Conservation (phyloP, 202 grass and related monocot species). For the Panicum hallii region DNA sequence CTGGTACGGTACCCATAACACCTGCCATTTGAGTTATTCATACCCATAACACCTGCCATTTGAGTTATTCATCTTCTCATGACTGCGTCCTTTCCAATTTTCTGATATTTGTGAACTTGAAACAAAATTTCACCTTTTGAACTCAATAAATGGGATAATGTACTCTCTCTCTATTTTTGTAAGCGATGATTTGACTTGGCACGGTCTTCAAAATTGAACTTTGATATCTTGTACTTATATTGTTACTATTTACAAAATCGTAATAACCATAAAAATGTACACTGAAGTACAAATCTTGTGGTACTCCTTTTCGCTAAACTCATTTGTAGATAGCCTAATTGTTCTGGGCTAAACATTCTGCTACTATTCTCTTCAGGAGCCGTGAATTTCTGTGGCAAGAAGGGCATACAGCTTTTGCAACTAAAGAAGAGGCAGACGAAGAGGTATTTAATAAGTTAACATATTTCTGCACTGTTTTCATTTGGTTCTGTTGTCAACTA, state of each 20-base stretch:
- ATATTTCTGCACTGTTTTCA: constrained; percentile 27
- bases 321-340: background rate
- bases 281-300: background rate
- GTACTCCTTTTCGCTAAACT: background rate
- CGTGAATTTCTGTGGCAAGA: constrained; percentile 99
- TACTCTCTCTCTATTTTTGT: background rate
- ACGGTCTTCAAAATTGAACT: background rate
- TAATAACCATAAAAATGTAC: background rate
- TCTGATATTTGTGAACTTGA: background rate
- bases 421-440: constrained; percentile 93
- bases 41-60: background rate
- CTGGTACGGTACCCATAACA: background rate
- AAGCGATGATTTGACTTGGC: background rate
- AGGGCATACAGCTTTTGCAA: constrained; percentile 94
- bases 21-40: background rate
- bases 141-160: background rate
- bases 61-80: background rate
- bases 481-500: constrained; percentile 23
- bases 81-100: background rate
- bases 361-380: constrained; percentile 65
- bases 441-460: constrained; percentile 58
- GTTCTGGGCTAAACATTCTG: constrained; percentile 15
- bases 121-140: background rate
- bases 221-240: background rate
- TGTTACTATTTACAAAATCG: background rate